Percentiles rank a stretch among this genome's conserved stretches.
phyloP scores from a whole-genome alignment of 2,329 filamentous ascomycete genomes.

The Ceratocystis smalleyi region DNA sequence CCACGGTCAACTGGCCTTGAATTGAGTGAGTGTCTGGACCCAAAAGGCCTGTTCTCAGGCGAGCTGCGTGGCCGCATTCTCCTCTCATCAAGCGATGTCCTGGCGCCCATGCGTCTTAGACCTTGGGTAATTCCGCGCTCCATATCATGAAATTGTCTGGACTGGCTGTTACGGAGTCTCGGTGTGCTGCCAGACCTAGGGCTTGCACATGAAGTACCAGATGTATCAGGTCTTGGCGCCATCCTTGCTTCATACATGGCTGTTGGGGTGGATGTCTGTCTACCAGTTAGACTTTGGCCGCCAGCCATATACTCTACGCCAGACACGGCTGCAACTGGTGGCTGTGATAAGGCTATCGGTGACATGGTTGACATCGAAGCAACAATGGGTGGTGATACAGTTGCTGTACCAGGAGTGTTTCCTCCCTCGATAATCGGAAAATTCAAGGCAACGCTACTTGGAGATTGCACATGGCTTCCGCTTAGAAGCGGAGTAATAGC shows the following conservation, averaged over 20 bases:
- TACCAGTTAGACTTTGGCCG: neutral
- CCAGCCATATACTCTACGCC: neutral
- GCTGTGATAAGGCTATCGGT: neutral
- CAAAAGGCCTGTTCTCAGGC: neutral
- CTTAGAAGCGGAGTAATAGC: slow-evolving; percentile 26
- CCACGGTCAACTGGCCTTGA: neutral
- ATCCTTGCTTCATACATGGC: neutral
- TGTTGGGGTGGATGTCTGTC: neutral
- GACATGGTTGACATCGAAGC: slow-evolving; percentile 4
- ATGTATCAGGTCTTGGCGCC: neutral
- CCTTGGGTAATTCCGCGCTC: neutral
- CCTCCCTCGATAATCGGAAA: neutral
- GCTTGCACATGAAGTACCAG: neutral
- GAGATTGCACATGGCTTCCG: slow-evolving; percentile 15
- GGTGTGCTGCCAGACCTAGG: neutral
- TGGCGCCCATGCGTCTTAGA: neutral
- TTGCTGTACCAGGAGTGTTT: neutral
- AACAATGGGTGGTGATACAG: neutral
- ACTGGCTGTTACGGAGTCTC: neutral
- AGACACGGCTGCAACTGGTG: neutral
- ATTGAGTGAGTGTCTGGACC: neutral
- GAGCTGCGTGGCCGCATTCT: neutral
- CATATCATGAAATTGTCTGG: neutral
- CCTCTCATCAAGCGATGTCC: neutral
- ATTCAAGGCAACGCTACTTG: neutral